Evolutionary conservation across 129 eudicot genomes (phyloP).

Genomic region (Dittrichia graveolens): DNA sequence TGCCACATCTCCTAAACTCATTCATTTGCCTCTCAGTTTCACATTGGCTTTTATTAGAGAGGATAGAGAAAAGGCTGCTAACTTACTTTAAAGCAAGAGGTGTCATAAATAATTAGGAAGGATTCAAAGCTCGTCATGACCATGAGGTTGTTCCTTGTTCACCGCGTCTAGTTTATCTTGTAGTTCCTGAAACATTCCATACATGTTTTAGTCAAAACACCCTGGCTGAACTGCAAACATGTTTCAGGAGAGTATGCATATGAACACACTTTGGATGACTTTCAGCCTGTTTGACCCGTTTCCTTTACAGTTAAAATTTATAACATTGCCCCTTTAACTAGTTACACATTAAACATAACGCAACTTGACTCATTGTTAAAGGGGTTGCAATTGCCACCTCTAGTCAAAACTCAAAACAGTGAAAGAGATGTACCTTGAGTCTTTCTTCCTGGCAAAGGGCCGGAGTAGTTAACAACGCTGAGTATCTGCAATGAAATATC

Average conservation of each 20-base stretch:
- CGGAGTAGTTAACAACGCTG: slow-evolving; percentile 79
- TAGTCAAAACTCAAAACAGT: background rate
- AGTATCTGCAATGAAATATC: slow-evolving; percentile 54
- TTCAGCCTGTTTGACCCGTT: background rate
- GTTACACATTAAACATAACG: background rate
- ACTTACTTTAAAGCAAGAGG: slow-evolving; percentile 38
- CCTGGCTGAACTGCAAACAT: too few relatives aligned
- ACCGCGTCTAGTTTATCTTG: slow-evolving; percentile 72
- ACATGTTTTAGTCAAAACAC: too few relatives aligned
- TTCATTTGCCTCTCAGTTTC: slow-evolving; percentile 14
- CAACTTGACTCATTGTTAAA: background rate
- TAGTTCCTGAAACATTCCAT: slow-evolving; percentile 57
- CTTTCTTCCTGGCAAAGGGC: slow-evolving; percentile 73
- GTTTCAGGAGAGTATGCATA: background rate
- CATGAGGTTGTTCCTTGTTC: slow-evolving; percentile 64
- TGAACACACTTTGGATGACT: background rate
- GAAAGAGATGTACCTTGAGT: slow-evolving; percentile 59
- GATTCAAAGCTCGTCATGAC: slow-evolving; percentile 77
- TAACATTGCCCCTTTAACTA: background rate
- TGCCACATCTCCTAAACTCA: background rate
- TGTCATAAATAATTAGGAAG: slow-evolving; percentile 19
- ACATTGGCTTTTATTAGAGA: background rate
- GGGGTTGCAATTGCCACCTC: background rate
- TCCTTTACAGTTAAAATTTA: background rate
- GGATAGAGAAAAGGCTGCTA: background rate